phyloP scores from a whole-genome alignment of 1,284 basidiomycete genomes.

The Calocybe gambosa region DNA sequence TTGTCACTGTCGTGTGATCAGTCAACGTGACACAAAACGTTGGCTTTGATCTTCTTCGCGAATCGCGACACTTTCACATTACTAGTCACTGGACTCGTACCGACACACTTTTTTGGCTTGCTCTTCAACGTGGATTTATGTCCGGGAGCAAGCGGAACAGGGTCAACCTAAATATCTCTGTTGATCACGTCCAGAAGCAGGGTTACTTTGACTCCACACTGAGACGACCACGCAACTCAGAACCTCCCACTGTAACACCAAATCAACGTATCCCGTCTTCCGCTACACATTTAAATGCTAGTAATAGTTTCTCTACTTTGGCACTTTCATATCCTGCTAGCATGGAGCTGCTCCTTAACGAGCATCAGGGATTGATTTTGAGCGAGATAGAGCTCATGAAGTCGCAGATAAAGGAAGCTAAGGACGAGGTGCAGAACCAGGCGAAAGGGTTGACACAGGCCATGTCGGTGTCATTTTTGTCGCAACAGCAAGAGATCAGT shows the following conservation, averaged over 20 bases:
- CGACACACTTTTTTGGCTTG: neutral
- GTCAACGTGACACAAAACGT: no score
- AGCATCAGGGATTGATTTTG: neutral
- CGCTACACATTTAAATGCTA: no score
- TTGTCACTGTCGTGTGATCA: no score
- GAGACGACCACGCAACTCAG: no score
- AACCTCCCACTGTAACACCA: no score
- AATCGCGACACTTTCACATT: no score
- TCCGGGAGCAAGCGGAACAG: neutral
- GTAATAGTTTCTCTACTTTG: no score
- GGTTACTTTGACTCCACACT: neutral
- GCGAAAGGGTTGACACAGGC: constrained; percentile 6
- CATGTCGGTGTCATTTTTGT: constrained; percentile 5
- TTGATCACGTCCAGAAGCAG: neutral
- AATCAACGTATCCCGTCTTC: no score
- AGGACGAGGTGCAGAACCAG: constrained; percentile 7
- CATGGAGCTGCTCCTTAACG: neutral
- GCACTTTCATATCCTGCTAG: neutral
- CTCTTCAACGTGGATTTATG: neutral
- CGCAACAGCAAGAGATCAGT: constrained; percentile 3
- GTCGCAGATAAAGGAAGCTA: constrained; percentile 7
- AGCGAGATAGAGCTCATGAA: neutral
- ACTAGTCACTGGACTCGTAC: no score
- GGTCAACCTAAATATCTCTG: neutral
- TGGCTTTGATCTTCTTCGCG: no score